Base-by-base conservation (phyloP, 345 rosid genomes). In the Gossypium australe region DNA sequence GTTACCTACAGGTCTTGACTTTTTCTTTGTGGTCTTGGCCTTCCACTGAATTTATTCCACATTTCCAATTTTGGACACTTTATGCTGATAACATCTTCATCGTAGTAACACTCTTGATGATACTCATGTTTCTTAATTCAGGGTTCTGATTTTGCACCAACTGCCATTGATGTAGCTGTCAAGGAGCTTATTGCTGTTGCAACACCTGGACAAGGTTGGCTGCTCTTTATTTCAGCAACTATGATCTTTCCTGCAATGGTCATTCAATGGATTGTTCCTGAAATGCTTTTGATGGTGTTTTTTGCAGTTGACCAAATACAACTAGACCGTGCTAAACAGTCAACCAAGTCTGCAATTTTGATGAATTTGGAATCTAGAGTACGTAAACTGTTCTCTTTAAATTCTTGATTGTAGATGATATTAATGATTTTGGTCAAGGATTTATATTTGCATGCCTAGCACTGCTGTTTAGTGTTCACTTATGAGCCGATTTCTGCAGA, bases 281-380 rank as follows among this genome's bases (percentile, higher is more conserved):
- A 49, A 60, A 34, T 64, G 72, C 73, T 53, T 64, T 57, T 63
- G 55, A 4, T 38, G 45, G 22, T 62, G 14, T 11, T 78, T 71
- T 48, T 66, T 69, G 72, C 86, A 94, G 98, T 94, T 84, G 76
- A 87, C 71, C 79, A 78, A 79, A 80, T 77, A 78, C 87, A 94
- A 85, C 84, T 94, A 77, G 84, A 82, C 77, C 97, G 94, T 17
- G 97, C 97, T 11, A 92, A 92, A 77, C 80, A 81, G 65, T 80
- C 97, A 44, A 92, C 97, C 20, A 94, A 87, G 77, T 84, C 97
- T 78, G 94, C 92, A 38, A 85, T 92, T 81, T 77, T 94, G 79
- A 89, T 94, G 94, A 94, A 89, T 79, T 80, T 94, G 79, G 98
- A 94, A 81, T 94, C 97, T 67, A 84, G 89, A 70, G 97, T 94